These are phyloP conservation scores for Tillandsia leiboldiana DNA, from an alignment of 176 grass and related monocot species.

Conservation along the genomic window DNA sequence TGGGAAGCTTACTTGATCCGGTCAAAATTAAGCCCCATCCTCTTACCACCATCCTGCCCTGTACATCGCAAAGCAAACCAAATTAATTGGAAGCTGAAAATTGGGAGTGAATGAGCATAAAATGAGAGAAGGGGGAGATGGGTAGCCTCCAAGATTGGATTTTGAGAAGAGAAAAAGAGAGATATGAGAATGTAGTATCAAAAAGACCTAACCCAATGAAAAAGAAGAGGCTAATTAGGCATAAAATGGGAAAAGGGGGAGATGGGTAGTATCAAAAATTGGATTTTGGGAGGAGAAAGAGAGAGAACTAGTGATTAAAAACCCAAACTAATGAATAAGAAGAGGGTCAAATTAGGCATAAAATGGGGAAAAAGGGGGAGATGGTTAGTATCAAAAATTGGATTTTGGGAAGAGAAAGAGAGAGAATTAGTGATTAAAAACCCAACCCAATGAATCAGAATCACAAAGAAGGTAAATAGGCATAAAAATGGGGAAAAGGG, in stretches of 20 bases:
- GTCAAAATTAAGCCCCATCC: conserved; percentile 84
- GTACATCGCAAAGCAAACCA: conserved; percentile 1
- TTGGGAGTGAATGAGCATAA: background rate
- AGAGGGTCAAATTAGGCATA: background rate
- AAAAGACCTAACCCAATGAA: background rate
- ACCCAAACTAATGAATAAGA: too few relatives aligned
- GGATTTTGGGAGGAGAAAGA: too few relatives aligned
- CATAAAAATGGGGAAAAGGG: background rate
- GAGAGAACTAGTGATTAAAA: background rate
- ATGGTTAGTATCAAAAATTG: background rate
- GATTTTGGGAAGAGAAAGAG: too few relatives aligned
- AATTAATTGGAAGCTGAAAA: background rate
- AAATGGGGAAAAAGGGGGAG: background rate
- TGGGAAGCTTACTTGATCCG: conserved; percentile 56
- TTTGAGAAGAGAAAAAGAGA: too few relatives aligned
- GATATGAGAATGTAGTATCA: too few relatives aligned
- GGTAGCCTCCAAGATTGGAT: background rate
- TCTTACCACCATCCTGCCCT: conserved; percentile 82
- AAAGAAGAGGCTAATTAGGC: background rate
- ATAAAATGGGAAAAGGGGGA: background rate
- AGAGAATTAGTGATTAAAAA: background rate
- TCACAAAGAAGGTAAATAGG: background rate
- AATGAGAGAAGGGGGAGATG: background rate
- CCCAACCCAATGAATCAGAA: background rate
- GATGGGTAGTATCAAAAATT: conserved; percentile 1